Base-by-base conservation (phyloP, 2,329 filamentous ascomycete species). In the Xylaria multiplex region DNA sequence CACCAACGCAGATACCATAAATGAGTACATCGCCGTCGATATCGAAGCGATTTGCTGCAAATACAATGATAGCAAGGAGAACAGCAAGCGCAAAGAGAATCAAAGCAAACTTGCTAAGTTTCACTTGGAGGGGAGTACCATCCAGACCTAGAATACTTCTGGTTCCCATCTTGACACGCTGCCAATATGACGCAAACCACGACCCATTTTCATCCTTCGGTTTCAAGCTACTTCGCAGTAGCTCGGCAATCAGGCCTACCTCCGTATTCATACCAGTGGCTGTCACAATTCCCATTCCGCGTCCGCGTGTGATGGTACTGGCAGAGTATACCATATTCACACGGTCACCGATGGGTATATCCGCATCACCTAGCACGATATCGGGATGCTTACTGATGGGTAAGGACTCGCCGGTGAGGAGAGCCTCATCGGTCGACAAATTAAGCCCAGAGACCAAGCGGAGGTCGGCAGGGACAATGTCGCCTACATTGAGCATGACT, bases 81-180 rank as follows among this genome's bases (percentile, higher is more conserved):
- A 89, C 81, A 49, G 88, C 93, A 57, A 93, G 86, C 53, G 84
- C 88, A 74, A 97, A 96, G 2, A 97, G 86, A 3, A 93, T 77
- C 49, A 96, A 88, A 32, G 93, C 93, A 74, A 97, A 90, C 79
- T 94, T 93, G 80, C 91, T 93, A 58, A 97, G 84, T 75, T 92
- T 95, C 70, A 91, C 90, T 80, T 96, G 93, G 52, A 97, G 83
- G 0, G 93, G 93, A 1, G 93, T 97, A 56, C 93, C 93, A 61
- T 91, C 85, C 2, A 90, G 78, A 62, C 88, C 90, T 49, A 92
- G 83, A 66, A 91, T 83, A 70, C 84, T 84, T 66, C 80, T 80
- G 49, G 73, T 64, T 13, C 74, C 79, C 49, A 78, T 77, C 62
- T 79, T 79, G 46, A 81, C 65, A 52, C 85, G 83, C 60, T 80